Evolutionary conservation across 768 basidiomycete species (phyloP).

Genomic region (Podaxis sp.): DNA sequence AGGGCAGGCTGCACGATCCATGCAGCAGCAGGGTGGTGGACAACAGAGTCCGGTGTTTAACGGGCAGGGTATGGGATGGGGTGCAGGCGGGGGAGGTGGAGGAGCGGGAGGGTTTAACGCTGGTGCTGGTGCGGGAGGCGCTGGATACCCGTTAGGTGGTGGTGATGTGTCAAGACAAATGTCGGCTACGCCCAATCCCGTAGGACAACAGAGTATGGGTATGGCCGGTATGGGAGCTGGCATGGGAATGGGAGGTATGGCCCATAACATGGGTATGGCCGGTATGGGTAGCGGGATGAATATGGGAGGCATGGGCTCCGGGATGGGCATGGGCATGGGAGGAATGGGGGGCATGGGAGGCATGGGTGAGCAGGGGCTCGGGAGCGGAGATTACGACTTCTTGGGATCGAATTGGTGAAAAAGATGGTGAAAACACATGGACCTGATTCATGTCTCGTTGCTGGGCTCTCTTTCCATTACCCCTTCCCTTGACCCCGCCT

Average conservation of each 20-base stretch:
- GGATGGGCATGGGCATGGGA: conserved; percentile 11
- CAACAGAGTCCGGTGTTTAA: conserved; percentile 22
- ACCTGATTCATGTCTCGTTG: background rate
- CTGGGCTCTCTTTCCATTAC: background rate
- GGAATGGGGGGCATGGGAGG: conserved; percentile 9
- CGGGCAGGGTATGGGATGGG: conserved; percentile 10
- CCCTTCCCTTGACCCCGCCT: background rate
- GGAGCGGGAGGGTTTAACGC: conserved; percentile 1
- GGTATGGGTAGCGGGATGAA: conserved; percentile 10
- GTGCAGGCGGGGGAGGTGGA: conserved; percentile 1
- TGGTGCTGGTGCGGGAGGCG: conserved; percentile 3
- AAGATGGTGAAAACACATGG: background rate
- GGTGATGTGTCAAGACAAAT: conserved; percentile 10
- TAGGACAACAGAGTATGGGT: conserved; percentile 6
- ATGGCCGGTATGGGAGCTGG: background rate
- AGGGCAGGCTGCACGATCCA: conserved; percentile 35
- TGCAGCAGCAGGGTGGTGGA: conserved; percentile 31
- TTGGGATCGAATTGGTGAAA: conserved; percentile 7
- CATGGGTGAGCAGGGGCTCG: conserved; percentile 13
- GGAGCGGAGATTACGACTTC: conserved; percentile 13
- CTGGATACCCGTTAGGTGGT: conserved; percentile 1
- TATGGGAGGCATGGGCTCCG: conserved; percentile 9
- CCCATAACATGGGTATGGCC: conserved; percentile 16
- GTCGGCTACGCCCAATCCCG: conserved; percentile 10
- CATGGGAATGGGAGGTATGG: conserved; percentile 12